Percentiles rank a stretch among this genome's conserved stretches.
Evolutionary conservation across 1,139 yeast genomes (phyloP).

Genomic region (Groenewaldozyma sp.): DNA sequence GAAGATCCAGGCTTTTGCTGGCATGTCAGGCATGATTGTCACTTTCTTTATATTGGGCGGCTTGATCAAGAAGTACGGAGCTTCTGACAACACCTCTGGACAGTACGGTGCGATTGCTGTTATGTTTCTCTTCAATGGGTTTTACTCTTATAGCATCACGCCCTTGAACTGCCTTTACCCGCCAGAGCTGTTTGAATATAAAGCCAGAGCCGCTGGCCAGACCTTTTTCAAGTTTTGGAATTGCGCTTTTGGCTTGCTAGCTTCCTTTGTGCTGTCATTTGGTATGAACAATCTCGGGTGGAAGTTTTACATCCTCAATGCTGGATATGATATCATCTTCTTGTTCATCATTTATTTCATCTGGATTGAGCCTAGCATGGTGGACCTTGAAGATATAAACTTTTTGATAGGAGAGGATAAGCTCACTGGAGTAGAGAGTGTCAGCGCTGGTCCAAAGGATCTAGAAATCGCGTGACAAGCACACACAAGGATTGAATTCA

Average conservation of each 20-base stretch:
- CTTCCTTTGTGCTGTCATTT: conserved; percentile 43
- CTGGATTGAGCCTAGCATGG: conserved; percentile 33
- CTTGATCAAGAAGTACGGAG: conserved; percentile 6
- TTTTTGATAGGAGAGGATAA: no score
- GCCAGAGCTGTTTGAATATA: conserved; percentile 74
- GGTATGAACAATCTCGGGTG: conserved; percentile 31
- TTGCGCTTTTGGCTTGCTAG: conserved; percentile 86
- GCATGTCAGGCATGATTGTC: conserved; percentile 5
- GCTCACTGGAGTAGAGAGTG: no score
- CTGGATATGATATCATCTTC: conserved; percentile 39
- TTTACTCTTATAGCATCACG: conserved; percentile 7
- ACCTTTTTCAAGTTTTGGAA: conserved; percentile 45
- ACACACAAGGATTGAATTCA: no score
- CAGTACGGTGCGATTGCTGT: conserved; percentile 7
- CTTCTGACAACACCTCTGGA: conserved; percentile 3
- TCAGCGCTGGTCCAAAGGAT: no score
- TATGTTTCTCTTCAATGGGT: conserved; percentile 7
- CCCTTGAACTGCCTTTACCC: conserved; percentile 49
- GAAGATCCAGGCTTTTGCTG: conserved; percentile 1
- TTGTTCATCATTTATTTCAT: conserved; percentile 46
- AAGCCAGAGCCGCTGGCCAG: conserved; percentile 81
- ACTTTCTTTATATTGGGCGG: conserved; percentile 5
- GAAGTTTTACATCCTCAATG: conserved; percentile 30
- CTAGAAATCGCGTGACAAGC: no score
- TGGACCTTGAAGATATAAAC: conserved; percentile 34